Conservation (phyloP, 305 asterid species). For the Nicotiana rustica region DNA sequence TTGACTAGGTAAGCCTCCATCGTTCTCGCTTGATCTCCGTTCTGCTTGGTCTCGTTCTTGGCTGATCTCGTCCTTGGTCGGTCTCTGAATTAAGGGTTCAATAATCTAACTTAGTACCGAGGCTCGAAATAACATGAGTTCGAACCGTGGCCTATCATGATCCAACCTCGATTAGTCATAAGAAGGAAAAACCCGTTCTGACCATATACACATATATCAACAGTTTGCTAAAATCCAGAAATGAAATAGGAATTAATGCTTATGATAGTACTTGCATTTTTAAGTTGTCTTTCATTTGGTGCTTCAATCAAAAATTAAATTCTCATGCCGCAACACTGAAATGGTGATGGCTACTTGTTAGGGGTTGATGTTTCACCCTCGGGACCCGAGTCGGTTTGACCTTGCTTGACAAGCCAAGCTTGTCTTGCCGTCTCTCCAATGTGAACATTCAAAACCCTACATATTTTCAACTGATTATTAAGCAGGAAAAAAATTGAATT, state of each 20-base stretch:
- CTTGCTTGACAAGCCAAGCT: slow-evolving; percentile 91
- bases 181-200: too few relatives aligned
- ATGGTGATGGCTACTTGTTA: slow-evolving; percentile 44
- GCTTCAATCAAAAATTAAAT: slow-evolving; percentile 18
- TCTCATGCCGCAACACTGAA: slow-evolving; percentile 6
- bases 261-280: not conserved
- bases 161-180: too few relatives aligned
- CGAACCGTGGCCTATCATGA: too few relatives aligned
- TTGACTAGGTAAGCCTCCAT: too few relatives aligned
- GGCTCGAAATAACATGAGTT: too few relatives aligned
- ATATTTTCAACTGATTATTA: slow-evolving; percentile 32
- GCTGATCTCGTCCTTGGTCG: too few relatives aligned
- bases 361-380: slow-evolving; percentile 62
- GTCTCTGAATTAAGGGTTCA: too few relatives aligned
- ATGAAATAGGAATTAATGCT: not conserved
- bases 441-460: slow-evolving; percentile 81
- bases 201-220: not conserved
- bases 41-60: too few relatives aligned
- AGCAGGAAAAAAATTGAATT: not conserved
- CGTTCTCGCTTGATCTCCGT: too few relatives aligned
- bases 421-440: slow-evolving; percentile 88
- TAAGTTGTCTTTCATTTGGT: not conserved
- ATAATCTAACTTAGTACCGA: too few relatives aligned
- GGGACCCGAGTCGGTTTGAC: not conserved
- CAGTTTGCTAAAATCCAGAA: not conserved